Evolutionary conservation across 2,329 filamentous ascomycete species (phyloP), one percentile per base, ranked within the genome.

Genomic region (Talaromyces islandicus): DNA sequence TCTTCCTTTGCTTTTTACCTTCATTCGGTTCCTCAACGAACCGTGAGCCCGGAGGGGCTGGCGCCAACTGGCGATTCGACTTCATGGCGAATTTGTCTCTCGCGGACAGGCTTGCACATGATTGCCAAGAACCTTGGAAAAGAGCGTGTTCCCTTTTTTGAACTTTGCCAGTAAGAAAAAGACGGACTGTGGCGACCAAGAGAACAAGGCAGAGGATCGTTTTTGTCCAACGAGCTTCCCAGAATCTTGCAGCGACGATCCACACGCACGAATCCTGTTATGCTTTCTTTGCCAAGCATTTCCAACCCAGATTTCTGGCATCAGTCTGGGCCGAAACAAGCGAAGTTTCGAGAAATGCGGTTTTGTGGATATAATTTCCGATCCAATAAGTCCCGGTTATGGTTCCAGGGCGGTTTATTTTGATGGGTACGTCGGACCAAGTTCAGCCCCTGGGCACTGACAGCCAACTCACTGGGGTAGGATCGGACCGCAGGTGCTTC

Each of bases 1-100:
- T 57, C 38, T 54, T 60, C 29, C 59, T 56, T 29, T 53, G 41
- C 32, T 55, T 60, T 35, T 58, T 60, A 32, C 51, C 46, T 12
- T 57, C 55, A 4, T 51, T 10, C 11, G 19, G 32, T 3, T 14
- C 21, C 4, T 46, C 43, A 2, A 41, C 1, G 30, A 11, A 7
- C 11, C 54, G 59, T 11, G 24, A 27, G 27, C 43, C 25, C 10
- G 50, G 50, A 6, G 19, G 29, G 17, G 12, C 14, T 48, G 32
- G 55, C 6, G 19, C 24, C 32, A 55, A 24, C 7, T 32, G 32
- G 1, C 17, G 52, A 14, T 55, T 58, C 14, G 50, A 60, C 14
- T 24, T 41, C 59, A 60, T 60, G 27, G 21, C 55, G 50, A 21
- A n/a, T 25, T 58, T 41, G 35, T 19, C 35, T 41, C 27, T 19